Evolutionary conservation across 208 protist genomes (phyloP).

Genomic region (Paratrypanosoma confusum): DNA sequence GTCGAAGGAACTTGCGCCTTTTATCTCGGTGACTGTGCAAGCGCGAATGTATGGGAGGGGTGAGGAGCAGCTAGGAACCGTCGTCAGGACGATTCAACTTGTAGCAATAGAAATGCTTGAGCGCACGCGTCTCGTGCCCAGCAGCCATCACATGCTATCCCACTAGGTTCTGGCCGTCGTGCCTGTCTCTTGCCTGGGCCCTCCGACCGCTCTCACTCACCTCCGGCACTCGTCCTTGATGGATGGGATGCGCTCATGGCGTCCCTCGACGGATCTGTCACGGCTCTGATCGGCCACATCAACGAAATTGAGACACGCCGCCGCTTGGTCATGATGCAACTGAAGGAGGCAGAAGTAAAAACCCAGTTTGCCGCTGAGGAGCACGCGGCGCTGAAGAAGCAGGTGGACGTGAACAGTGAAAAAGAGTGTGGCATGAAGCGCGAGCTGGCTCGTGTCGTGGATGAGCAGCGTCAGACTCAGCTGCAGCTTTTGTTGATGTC

Average conservation of each 20-base stretch:
- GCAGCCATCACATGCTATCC: no score
- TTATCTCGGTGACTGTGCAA: no score
- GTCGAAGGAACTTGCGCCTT: no score
- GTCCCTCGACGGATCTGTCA: constrained; percentile 26
- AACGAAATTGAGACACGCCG: constrained; percentile 67
- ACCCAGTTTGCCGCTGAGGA: constrained; percentile 37
- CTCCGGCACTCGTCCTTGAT: no score
- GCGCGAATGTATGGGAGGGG: no score
- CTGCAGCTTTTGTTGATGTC: constrained; percentile 36
- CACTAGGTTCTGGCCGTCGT: no score
- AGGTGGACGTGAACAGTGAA: constrained; percentile 16
- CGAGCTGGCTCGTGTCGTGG: constrained; percentile 37
- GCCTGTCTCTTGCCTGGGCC: no score
- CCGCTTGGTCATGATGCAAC: constrained; percentile 45
- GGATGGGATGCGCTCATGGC: constrained; percentile 6
- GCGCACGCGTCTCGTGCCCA: no score
- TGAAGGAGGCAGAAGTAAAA: constrained; percentile 59
- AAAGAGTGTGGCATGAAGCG: constrained; percentile 33
- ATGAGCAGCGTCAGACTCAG: constrained; percentile 52
- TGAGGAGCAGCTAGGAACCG: no score
- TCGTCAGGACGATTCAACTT: no score
- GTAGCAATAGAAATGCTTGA: no score
- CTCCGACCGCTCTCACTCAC: no score
- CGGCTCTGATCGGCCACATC: constrained; percentile 57
- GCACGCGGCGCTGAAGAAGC: constrained; percentile 26